Evolutionary conservation across 768 basidiomycete species (phyloP).

Genomic region (Serendipita sp.): DNA sequence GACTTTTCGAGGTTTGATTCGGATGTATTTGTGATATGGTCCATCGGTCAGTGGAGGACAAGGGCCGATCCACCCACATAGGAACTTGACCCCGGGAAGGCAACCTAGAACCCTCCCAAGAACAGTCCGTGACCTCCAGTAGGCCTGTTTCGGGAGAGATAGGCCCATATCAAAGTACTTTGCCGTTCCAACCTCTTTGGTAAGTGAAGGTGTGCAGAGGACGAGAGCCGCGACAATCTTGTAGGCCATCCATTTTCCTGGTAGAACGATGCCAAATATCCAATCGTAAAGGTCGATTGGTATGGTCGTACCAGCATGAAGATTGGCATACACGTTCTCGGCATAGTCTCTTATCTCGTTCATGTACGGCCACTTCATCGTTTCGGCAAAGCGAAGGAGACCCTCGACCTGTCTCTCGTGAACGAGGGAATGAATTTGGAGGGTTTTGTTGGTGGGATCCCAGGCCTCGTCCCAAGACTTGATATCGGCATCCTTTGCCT

Average conservation of each 20-base stretch:
- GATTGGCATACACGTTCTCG: not conserved
- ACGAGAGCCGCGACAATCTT: slow-evolving; percentile 2
- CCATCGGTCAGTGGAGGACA: not conserved
- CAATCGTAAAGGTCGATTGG: not conserved
- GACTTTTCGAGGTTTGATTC: not conserved
- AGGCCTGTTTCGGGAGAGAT: not conserved
- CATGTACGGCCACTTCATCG: slow-evolving; percentile 1
- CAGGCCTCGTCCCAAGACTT: not conserved
- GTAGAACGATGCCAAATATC: slow-evolving; percentile 3
- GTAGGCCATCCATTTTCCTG: slow-evolving; percentile 5
- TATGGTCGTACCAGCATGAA: not conserved
- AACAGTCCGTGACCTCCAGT: not conserved
- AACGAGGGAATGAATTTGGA: not conserved
- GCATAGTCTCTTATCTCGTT: slow-evolving; percentile 1
- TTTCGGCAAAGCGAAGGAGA: slow-evolving; percentile 1
- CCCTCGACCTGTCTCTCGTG: not conserved
- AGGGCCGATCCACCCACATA: not conserved
- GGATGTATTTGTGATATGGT: not conserved
- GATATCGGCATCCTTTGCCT: not conserved
- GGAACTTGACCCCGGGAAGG: not conserved
- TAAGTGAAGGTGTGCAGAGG: not conserved
- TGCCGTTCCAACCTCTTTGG: not conserved
- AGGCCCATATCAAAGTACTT: not conserved
- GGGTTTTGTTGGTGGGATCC: not conserved
- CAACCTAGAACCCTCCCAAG: not conserved